Evolutionary conservation across 2,329 filamentous ascomycete genomes (phyloP), one percentile per base, ranked within the genome.

Genomic region (Emergomyces pasteurianus): DNA sequence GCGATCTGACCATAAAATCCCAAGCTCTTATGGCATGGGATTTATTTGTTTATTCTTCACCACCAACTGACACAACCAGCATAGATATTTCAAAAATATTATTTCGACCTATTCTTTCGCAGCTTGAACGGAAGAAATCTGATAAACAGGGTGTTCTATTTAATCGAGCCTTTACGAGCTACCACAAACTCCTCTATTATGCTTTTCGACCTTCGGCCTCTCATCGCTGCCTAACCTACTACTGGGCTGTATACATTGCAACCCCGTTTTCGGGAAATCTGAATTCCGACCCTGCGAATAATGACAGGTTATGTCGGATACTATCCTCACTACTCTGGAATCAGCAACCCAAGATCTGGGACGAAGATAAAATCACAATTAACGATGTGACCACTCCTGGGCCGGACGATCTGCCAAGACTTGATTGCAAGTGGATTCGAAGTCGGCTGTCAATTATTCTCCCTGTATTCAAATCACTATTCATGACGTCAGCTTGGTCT

Each of bases 1-100:
- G 83, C 58, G 90, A 96, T 64, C 76, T 81, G 3, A 76, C 81
- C 52, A 88, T 86, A 52, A 90, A 87, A 67, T 79, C 84, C 16
- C 86, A 95, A 68, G 89, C 92, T 26, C 90, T 92, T 68, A 78
- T 86, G 60, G 91, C 91, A 0, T 96, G 92, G 89, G 90, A 89
- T 67, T 86, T 89, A 59, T 84, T 96, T 52, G 83, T 94, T 23
- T 95, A 87, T 70, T 83, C 86, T 7, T 80, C 90, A 18, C 82
- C 86, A 59, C 81, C 86, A 0, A 85, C 87, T 65, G 80, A 84
- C 23, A 75, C 78, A 1, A 84, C 81, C 0, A 72, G 77, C 5
- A 75, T 76, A 5, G 79, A 79, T 1, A 79, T 88, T 67, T 76
- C 82, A 34, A 84, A 81, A 54, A 82, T 87, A 67, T 77, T 95